Conservation (phyloP, 2,329 filamentous ascomycete genomes). For the Colletotrichum shisoi region DNA sequence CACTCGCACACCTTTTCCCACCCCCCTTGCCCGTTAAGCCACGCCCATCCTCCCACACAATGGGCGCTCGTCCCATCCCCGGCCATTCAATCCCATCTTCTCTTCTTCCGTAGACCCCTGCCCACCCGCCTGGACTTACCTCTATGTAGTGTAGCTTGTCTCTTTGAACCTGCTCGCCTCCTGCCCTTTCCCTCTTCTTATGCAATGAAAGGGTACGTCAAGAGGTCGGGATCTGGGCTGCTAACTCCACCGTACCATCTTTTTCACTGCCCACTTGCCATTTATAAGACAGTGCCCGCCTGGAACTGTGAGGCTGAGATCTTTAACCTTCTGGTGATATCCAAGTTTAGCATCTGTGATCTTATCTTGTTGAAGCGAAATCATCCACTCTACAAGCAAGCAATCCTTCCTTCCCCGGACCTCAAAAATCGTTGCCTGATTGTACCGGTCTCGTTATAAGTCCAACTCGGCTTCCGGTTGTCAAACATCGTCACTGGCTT, state of each 20-base stretch:
- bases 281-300: slow-evolving; percentile 40
- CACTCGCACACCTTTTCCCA: slow-evolving; percentile 3
- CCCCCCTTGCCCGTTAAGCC: slow-evolving; percentile 3
- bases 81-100: slow-evolving; percentile 35
- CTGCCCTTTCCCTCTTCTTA: slow-evolving; percentile 27
- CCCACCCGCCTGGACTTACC: slow-evolving; percentile 30
- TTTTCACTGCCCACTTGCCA: slow-evolving; percentile 39
- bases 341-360: slow-evolving; percentile 41
- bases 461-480: slow-evolving; percentile 20
- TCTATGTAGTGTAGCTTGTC: slow-evolving; percentile 38
- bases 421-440: slow-evolving; percentile 34
- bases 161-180: slow-evolving; percentile 32
- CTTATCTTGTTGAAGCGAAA: slow-evolving; percentile 38
- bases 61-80: slow-evolving; percentile 33
- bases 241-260: slow-evolving; percentile 35
- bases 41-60: slow-evolving; percentile 32
- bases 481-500: slow-evolving; percentile 33
- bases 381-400: slow-evolving; percentile 38
- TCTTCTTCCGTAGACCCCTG: slow-evolving; percentile 33
- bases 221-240: slow-evolving; percentile 33
- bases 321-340: slow-evolving; percentile 41
- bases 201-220: slow-evolving; percentile 30
- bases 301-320: slow-evolving; percentile 41
- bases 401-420: slow-evolving; percentile 38
- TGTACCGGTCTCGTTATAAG: slow-evolving; percentile 34